These are phyloP conservation scores for Mallotus nudiflorus DNA, from an alignment of 345 rosid species.

Conservation along the genomic window DNA sequence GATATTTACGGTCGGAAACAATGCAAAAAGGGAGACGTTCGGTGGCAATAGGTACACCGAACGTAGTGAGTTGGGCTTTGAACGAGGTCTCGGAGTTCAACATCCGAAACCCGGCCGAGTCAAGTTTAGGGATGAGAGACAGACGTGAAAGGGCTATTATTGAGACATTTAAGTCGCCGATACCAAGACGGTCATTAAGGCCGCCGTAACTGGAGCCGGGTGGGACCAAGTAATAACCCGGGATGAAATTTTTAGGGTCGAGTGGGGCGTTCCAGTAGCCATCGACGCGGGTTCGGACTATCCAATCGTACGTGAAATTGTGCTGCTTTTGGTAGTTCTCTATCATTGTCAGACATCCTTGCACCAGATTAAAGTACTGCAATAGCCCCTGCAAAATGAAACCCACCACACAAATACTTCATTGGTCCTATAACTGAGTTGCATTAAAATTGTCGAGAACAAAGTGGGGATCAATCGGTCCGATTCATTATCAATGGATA, in stretches of 20 bases:
- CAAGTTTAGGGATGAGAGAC: slow-evolving; percentile 67
- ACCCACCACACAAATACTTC: too few relatives aligned
- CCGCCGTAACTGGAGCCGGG: slow-evolving; percentile 88
- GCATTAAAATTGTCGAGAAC: not conserved
- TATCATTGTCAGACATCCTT: slow-evolving; percentile 77
- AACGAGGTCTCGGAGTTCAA: slow-evolving; percentile 90
- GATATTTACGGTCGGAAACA: slow-evolving; percentile 62
- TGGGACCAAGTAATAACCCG: slow-evolving; percentile 69
- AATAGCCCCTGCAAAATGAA: slow-evolving; percentile 61
- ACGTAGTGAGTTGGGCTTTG: slow-evolving; percentile 68
- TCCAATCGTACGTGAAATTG: slow-evolving; percentile 81
- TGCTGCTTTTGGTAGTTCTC: slow-evolving; percentile 46
- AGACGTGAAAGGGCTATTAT: slow-evolving; percentile 76
- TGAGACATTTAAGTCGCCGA: slow-evolving; percentile 68
- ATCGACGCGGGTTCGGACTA: slow-evolving; percentile 89
- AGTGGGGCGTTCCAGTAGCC: slow-evolving; percentile 81
- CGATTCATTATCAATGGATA: not conserved
- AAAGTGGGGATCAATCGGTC: too few relatives aligned
- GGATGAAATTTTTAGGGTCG: slow-evolving; percentile 52
- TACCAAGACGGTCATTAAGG: slow-evolving; percentile 86
- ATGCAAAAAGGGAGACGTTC: slow-evolving; percentile 74
- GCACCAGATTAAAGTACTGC: slow-evolving; percentile 80
- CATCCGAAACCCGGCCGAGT: slow-evolving; percentile 45
- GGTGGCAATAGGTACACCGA: slow-evolving; percentile 39
- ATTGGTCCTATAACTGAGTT: not conserved